Conservation (phyloP, 805 yeast genomes). For the Lipomyces chichibuensis region DNA sequence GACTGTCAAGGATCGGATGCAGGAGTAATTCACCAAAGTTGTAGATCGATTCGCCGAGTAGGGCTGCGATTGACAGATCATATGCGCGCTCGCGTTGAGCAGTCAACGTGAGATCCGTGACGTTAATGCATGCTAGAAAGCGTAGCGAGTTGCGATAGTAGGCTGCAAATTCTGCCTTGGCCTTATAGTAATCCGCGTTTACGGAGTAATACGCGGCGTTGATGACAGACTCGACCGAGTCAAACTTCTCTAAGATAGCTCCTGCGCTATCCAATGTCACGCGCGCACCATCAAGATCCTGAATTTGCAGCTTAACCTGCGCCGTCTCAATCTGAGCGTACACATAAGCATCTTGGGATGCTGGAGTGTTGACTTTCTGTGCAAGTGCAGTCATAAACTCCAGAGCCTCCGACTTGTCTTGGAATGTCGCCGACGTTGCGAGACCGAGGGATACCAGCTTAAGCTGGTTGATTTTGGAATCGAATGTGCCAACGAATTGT, state of each 20-base stretch:
- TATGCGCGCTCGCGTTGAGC: constrained; percentile 60
- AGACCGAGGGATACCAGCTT: constrained; percentile 77
- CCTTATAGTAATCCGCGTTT: constrained; percentile 72
- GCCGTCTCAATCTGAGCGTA: constrained; percentile 74
- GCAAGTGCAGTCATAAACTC: constrained; percentile 52
- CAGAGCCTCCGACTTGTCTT: constrained; percentile 54
- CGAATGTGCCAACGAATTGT: constrained; percentile 67
- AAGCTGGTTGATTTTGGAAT: constrained; percentile 74
- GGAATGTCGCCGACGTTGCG: constrained; percentile 51
- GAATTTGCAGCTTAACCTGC: constrained; percentile 62
- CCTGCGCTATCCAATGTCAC: constrained; percentile 66
- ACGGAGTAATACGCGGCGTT: constrained; percentile 83
- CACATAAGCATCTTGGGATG: constrained; percentile 57
- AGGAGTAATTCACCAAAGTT: constrained; percentile 93
- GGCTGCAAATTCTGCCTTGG: constrained; percentile 74
- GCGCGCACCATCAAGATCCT: constrained; percentile 62
- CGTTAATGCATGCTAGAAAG: constrained; percentile 70
- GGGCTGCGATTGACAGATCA: constrained; percentile 82
- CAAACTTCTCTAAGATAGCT: constrained; percentile 55
- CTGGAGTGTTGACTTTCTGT: constrained; percentile 51
- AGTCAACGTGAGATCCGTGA: constrained; percentile 46
- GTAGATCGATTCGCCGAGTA: constrained; percentile 88
- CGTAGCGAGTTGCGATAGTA: constrained; percentile 81
- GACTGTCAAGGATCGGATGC: constrained; percentile 73
- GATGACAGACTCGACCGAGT: constrained; percentile 62